Evolutionary conservation across 1,284 basidiomycete genomes (phyloP), one percentile per base, ranked within the genome.

Genomic region (Coniferiporia sulphurascens): DNA sequence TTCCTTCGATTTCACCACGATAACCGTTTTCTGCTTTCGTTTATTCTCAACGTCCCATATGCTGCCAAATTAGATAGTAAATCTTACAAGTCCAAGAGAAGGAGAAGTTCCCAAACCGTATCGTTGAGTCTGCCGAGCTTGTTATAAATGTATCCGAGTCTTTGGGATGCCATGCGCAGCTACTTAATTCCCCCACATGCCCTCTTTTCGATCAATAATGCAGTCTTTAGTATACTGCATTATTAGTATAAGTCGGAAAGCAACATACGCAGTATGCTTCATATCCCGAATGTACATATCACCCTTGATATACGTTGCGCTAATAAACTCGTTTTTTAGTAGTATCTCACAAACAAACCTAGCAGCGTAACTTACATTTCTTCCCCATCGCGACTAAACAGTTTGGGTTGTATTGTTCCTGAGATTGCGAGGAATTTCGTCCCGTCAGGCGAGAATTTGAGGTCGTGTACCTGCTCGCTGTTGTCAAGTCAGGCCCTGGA

Each of bases 251-350:
- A 41, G 9, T 21, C 34, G 15, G 49, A 61, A 44, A 51, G 50
- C 55, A 35, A 76, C 86, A 65, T 66, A 94, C 93, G 84, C 81
- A 60, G 97, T 99, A 69, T 98, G 89, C 72, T 94, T 93, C 93
- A 99, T 97, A 74, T 99, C 97, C 56, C 97, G 87, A 67, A 99
- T 91, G 71, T 98, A 99, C 63, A 91, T 92, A 74, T 99, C 97
- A 38, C 97, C 97, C 75, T 98, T 97, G 71, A 92, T 80, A 71
- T 85, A 97, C 65, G 90, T 89, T 62, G 87, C 86, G 71, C 92
- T 94, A 71, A 55, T 62, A 69, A 48, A 53, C 48, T n/a, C 7
- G 52, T 43, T 44, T 17, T n/a, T n/a, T n/a, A n/a, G n/a, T n/a
- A 54, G 41, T 43, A 13, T 8, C 50, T n/a, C 48, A 15, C 55